Evolutionary conservation across 345 rosid species (phyloP).

Genomic region (Theobroma cacao): DNA sequence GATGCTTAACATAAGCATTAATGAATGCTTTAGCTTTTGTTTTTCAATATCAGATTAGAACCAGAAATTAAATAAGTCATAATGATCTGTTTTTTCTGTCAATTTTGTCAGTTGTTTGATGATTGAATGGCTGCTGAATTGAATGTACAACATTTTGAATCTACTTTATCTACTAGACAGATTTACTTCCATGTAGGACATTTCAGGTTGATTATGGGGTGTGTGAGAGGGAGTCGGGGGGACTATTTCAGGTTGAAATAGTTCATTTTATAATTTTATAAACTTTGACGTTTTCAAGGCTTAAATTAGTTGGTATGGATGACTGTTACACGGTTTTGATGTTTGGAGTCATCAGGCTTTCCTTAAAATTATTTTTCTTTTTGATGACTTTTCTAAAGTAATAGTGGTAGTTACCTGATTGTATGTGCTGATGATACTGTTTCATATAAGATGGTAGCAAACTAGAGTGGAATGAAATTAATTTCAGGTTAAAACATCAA

Average conservation of each 20-base stretch:
- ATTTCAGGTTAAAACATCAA: not conserved
- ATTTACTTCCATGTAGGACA: not conserved
- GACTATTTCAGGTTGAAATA: too few relatives aligned
- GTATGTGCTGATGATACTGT: not conserved
- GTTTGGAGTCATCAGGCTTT: not conserved
- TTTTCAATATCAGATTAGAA: not conserved
- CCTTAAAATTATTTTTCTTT: not conserved
- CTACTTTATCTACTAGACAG: not conserved
- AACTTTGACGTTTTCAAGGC: not conserved
- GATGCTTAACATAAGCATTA: not conserved
- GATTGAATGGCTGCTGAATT: not conserved
- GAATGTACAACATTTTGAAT: not conserved
- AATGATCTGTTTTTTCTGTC: not conserved
- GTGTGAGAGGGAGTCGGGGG: too few relatives aligned
- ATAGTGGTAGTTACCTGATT: too few relatives aligned
- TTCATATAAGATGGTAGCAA: not conserved
- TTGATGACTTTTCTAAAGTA: not conserved
- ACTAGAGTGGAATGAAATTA: not conserved
- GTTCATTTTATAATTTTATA: too few relatives aligned
- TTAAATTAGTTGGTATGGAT: not conserved
- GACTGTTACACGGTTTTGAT: not conserved
- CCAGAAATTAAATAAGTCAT: not conserved
- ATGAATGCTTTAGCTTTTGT: not conserved
- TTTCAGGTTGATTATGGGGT: not conserved
- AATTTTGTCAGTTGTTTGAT: not conserved